Evolutionary conservation across 352 stramenopile genomes (phyloP), one percentile per base, ranked within the genome.

Genomic region (Phytophthora cryptogea): DNA sequence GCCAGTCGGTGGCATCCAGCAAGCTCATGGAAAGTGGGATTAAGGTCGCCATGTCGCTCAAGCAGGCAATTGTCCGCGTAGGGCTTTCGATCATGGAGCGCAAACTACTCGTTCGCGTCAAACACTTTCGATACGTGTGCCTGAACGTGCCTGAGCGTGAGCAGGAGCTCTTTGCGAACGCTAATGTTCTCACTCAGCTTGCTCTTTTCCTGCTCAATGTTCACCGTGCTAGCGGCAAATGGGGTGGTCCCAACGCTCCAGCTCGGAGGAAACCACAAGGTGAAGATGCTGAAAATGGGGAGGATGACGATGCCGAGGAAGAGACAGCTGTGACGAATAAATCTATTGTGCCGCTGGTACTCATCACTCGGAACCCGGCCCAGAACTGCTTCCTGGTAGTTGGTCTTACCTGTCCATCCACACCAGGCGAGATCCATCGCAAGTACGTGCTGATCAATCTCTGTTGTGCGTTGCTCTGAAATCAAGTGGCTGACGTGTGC

Each of bases 81-180:
- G 96, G 94, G 4, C 86, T 98, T 10, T 97, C 88, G 17, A 96
- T 99, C 52, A 90, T 98, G 62, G 95, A 99, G 50, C 89, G 96
- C 9, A 97, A 97, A 57, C 87, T 95, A 26, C 96, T 99, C 13
- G 92, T 95, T 14, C 82, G 93, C 7, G 89, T 98, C 9, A 98
- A 96, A 64, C 94, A 99, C 70, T 99, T 99, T 63, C 94, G 97
- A 11, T 99, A 99, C 70, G 95, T 97, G 5, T 98, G 97, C 51
- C 66, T 99, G 17, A 89, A 95, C 33, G 85, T 95, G 0, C 72
- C 78, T 0, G 85, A 96, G 45, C 71, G 83, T 20, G 88, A 95
- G 31, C 80, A 93, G 49, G 70, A 89, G 44, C 67, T 98, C 7
- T 98, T 99, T 65, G 83, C 92, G 7, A 97, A 98, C 60, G 92